Percentiles rank a stretch among this genome's conserved stretches.
Evolutionary conservation across 1,139 yeast species (phyloP).

Genomic region (Yamadazyma spencermartinsiae): DNA sequence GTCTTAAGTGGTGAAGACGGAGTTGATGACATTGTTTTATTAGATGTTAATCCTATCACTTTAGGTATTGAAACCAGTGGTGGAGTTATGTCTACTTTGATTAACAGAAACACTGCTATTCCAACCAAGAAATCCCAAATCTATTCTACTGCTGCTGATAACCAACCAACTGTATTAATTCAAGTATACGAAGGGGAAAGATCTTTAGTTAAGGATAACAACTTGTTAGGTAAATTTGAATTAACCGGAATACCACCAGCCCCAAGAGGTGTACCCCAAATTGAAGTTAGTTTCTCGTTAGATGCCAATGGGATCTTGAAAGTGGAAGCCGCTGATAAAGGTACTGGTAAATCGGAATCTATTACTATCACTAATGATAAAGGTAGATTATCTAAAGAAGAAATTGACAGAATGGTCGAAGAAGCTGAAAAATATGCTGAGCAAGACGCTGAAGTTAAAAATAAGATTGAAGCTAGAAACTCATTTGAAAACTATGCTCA

Average conservation of each 20-base stretch:
- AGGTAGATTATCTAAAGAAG: conserved; percentile 93
- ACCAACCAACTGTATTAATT: conserved; percentile 49
- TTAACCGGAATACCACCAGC: conserved; percentile 51
- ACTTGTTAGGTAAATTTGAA: conserved; percentile 47
- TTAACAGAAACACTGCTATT: conserved; percentile 49
- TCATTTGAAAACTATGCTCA: conserved; percentile 51
- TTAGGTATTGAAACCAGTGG: conserved; percentile 53
- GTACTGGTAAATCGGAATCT: conserved; percentile 76
- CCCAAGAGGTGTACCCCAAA: conserved; percentile 52
- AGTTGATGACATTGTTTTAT: conserved; percentile 48
- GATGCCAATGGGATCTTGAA: conserved; percentile 52
- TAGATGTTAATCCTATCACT: conserved; percentile 51
- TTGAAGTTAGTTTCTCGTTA: conserved; percentile 47
- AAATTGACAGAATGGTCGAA: conserved; percentile 90
- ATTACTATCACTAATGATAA: conserved; percentile 95
- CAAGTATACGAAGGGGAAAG: conserved; percentile 52
- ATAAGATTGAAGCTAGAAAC: conserved; percentile 68
- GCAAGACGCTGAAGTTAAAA: conserved; percentile 80
- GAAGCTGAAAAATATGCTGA: conserved; percentile 91
- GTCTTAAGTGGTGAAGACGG: conserved; percentile 76
- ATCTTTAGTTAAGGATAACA: conserved; percentile 48
- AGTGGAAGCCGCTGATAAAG: conserved; percentile 48
- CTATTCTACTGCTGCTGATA: conserved; percentile 50
- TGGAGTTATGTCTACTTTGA: conserved; percentile 50
- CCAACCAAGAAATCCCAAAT: conserved; percentile 51